These are phyloP conservation scores for Fusarium equiseti DNA, from an alignment of 2,329 filamentous ascomycete species.

Conservation along the genomic window DNA sequence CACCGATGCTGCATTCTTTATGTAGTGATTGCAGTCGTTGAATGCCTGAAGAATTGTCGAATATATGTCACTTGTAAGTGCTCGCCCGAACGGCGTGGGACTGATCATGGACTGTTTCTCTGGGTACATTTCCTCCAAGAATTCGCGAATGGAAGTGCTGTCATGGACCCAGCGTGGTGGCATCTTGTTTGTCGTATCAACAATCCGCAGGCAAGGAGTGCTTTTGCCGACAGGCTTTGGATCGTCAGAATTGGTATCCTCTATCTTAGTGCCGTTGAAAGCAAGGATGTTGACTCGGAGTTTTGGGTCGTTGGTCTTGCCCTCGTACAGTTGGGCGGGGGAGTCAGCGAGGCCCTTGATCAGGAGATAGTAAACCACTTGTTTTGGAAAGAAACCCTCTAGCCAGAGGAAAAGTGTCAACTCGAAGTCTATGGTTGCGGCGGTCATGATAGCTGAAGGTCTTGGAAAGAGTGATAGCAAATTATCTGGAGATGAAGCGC, in stretches of 20 bases:
- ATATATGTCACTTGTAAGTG: neutral
- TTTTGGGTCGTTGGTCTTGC: neutral
- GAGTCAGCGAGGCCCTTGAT: neutral
- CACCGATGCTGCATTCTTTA: neutral
- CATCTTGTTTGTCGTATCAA: neutral
- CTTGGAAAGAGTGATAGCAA: neutral
- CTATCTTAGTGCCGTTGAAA: neutral
- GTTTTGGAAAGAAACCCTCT: slow-evolving; percentile 9
- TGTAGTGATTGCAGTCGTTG: neutral
- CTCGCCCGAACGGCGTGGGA: neutral
- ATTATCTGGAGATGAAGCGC: neutral
- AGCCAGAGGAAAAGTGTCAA: slow-evolving; percentile 4
- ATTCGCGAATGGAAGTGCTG: neutral
- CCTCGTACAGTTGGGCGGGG: neutral
- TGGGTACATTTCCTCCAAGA: neutral
- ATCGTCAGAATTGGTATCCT: neutral
- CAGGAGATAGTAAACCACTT: neutral
- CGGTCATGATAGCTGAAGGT: neutral
- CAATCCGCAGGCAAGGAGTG: neutral
- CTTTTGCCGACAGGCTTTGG: neutral
- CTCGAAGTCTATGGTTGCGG: neutral
- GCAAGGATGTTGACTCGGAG: neutral
- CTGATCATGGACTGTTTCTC: neutral
- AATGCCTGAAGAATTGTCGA: neutral
- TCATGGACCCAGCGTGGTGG: neutral